Evolutionary conservation across 176 grass and related monocot species (phyloP).

Genomic region (Cocos nucifera): DNA sequence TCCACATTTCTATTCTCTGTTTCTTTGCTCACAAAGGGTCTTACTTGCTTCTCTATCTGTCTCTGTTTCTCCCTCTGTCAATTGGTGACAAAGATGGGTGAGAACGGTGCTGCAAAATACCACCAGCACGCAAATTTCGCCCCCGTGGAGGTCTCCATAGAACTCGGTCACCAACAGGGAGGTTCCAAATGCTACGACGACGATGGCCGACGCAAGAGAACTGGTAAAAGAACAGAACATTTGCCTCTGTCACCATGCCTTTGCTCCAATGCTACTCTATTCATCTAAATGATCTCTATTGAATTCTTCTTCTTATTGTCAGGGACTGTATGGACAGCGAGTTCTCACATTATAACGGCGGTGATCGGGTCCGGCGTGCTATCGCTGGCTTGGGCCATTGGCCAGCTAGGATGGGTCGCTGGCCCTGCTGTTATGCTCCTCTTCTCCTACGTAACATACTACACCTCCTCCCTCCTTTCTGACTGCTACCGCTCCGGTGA

Average conservation of each 20-base stretch:
- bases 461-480: conserved; percentile 66
- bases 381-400: conserved; percentile 80
- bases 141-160: conserved; percentile 41
- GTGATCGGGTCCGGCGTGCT: conserved; percentile 91
- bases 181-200: conserved; percentile 77
- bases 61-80: neutral
- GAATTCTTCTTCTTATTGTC: too few relatives aligned
- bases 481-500: conserved; percentile 86
- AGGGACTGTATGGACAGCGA: conserved; percentile 88
- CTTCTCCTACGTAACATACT: conserved; percentile 86
- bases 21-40: neutral
- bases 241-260: too few relatives aligned
- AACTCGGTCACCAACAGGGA: conserved; percentile 35
- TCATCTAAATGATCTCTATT: too few relatives aligned
- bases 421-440: conserved; percentile 74
- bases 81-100: conserved; percentile 37
- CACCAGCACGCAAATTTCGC: conserved; percentile 31
- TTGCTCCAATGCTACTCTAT: too few relatives aligned
- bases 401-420: conserved; percentile 83
- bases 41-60: neutral
- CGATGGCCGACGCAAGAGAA: conserved; percentile 78
- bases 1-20: too few relatives aligned
- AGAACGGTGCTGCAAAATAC: conserved; percentile 32
- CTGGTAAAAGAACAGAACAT: conserved; percentile 25
- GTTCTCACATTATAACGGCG: conserved; percentile 89